These are phyloP conservation scores for Pholiota microspora DNA, from an alignment of 768 basidiomycete species.

Conservation along the genomic window DNA sequence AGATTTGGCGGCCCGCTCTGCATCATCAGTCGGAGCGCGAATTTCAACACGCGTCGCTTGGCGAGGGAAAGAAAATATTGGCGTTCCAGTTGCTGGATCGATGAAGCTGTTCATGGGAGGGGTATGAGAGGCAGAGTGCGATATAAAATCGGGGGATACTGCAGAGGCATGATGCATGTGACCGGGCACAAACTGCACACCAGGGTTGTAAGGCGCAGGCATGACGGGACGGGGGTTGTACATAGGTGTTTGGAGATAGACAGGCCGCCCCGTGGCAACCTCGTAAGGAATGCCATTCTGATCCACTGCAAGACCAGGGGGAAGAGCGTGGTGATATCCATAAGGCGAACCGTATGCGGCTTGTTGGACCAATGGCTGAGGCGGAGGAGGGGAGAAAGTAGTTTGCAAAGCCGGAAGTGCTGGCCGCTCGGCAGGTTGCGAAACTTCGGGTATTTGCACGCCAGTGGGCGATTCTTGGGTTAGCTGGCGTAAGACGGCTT, in stretches of 20 bases:
- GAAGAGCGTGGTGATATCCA: slow-evolving; percentile 56
- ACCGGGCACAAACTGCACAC: slow-evolving; percentile 52
- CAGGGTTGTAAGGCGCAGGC: slow-evolving; percentile 49
- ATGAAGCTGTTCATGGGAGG: slow-evolving; percentile 64
- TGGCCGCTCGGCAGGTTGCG: slow-evolving; percentile 24
- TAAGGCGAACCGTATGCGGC: slow-evolving; percentile 75
- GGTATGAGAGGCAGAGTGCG: slow-evolving; percentile 51
- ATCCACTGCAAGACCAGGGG: slow-evolving; percentile 71
- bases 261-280: slow-evolving; percentile 76
- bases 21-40: slow-evolving; percentile 51
- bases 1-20: slow-evolving; percentile 28
- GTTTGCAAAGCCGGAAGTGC: slow-evolving; percentile 41
- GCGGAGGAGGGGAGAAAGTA: slow-evolving; percentile 35
- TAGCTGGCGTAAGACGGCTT: slow-evolving; percentile 44
- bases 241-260: slow-evolving; percentile 66
- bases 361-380: slow-evolving; percentile 28
- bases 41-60: slow-evolving; percentile 74
- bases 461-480: slow-evolving; percentile 21
- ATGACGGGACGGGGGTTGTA: slow-evolving; percentile 69
- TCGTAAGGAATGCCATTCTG: slow-evolving; percentile 82
- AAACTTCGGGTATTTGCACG: slow-evolving; percentile 19
- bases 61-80: slow-evolving; percentile 75
- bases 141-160: slow-evolving; percentile 62
- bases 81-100: slow-evolving; percentile 61
- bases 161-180: slow-evolving; percentile 62